phyloP scores from a whole-genome alignment of 164 flowering plant genomes.

The Amborella trichopoda region DNA sequence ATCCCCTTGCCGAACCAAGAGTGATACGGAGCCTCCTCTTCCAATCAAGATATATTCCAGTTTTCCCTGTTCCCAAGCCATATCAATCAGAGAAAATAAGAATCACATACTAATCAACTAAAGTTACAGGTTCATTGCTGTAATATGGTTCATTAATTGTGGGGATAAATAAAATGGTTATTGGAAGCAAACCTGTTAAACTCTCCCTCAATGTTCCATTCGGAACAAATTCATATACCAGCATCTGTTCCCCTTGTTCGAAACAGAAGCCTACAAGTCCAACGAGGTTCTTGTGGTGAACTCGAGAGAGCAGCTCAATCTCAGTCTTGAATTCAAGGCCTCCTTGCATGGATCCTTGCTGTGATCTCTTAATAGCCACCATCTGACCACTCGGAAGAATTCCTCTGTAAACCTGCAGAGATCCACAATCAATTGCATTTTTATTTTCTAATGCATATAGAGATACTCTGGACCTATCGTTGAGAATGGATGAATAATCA shows the following conservation, averaged over 20 bases:
- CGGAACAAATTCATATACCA: constrained; percentile 59
- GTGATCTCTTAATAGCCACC: constrained; percentile 67
- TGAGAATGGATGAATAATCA: too few relatives aligned
- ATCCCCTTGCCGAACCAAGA: constrained; percentile 68
- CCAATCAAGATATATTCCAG: constrained; percentile 59
- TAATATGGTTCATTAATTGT: too few relatives aligned
- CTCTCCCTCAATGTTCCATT: constrained; percentile 54
- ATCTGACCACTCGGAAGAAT: constrained; percentile 33
- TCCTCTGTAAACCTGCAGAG: constrained; percentile 49
- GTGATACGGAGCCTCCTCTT: constrained; percentile 64
- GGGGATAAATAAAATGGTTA: background rate
- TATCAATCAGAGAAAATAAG: too few relatives aligned
- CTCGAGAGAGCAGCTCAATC: constrained; percentile 65
- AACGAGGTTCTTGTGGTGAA: constrained; percentile 72
- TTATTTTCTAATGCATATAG: too few relatives aligned
- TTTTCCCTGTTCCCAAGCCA: constrained; percentile 30
- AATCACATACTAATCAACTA: too few relatives aligned
- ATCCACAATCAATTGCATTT: too few relatives aligned
- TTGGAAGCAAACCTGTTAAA: constrained; percentile 31
- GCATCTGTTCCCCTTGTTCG: constrained; percentile 72
- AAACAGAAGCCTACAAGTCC: constrained; percentile 62
- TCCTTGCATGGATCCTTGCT: constrained; percentile 70
- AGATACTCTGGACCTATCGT: too few relatives aligned
- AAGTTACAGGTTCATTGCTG: too few relatives aligned
- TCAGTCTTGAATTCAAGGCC: constrained; percentile 71